Conservation (phyloP, 768 basidiomycete genomes). For the Leccinum barrowsii region DNA sequence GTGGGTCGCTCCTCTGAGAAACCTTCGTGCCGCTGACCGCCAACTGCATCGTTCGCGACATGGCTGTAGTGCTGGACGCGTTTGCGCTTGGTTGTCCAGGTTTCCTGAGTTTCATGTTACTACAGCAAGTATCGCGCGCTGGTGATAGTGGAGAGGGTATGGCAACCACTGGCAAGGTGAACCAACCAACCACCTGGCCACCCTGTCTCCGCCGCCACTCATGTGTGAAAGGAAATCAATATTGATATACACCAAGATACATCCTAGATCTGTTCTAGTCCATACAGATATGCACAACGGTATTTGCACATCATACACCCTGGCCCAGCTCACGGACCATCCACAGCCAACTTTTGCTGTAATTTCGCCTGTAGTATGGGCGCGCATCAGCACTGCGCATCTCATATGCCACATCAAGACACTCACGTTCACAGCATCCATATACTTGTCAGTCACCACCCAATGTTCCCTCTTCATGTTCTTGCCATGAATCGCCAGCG, state of each 20-base stretch:
- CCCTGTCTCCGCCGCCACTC: slow-evolving; percentile 3
- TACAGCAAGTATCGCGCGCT: background rate
- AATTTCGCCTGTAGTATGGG: slow-evolving; percentile 37
- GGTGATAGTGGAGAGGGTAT: background rate
- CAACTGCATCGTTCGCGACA: slow-evolving; percentile 33
- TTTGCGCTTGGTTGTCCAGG: slow-evolving; percentile 2
- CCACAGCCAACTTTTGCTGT: slow-evolving; percentile 40
- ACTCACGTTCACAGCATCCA: slow-evolving; percentile 88
- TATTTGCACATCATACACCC: slow-evolving; percentile 11
- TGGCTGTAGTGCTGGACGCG: background rate
- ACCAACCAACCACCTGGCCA: background rate
- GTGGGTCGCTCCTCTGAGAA: background rate
- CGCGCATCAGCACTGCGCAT: slow-evolving; percentile 11
- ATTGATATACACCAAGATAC: slow-evolving; percentile 19
- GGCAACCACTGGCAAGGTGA: background rate
- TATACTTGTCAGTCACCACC: slow-evolving; percentile 92
- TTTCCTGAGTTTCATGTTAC: slow-evolving; percentile 27
- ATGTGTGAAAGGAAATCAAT: background rate
- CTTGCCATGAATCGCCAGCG: slow-evolving; percentile 90
- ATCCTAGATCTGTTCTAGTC: slow-evolving; percentile 19
- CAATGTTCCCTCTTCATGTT: slow-evolving; percentile 91
- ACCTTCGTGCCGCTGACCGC: slow-evolving; percentile 14
- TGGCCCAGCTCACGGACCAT: slow-evolving; percentile 17
- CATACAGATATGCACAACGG: slow-evolving; percentile 12
- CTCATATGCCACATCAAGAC: background rate